Conservation (phyloP, 257 asterid genomes). For the Solanum raphanifolium region DNA sequence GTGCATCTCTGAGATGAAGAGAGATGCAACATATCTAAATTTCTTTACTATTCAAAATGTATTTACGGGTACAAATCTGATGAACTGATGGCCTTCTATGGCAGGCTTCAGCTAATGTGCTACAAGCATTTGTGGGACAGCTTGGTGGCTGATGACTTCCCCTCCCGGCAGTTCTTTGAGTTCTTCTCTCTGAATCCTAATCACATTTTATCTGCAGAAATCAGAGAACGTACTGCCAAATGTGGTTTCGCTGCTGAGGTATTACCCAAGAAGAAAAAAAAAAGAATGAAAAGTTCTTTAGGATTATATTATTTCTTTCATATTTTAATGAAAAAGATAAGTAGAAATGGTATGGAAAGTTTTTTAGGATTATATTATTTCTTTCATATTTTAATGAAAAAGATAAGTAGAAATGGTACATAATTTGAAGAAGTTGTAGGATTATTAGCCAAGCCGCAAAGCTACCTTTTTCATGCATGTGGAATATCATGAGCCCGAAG, state of each 20-base stretch:
- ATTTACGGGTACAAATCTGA: background rate
- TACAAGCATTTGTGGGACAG: conserved; percentile 88
- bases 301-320: background rate
- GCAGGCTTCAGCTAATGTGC: conserved; percentile 95
- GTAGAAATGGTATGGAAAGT: background rate
- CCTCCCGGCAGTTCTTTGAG: conserved; percentile 44
- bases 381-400: background rate
- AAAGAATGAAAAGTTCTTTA: too few species aligned
- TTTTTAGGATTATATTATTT: background rate
- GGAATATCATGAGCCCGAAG: background rate
- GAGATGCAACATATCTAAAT: background rate
- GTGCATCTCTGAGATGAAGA: background rate
- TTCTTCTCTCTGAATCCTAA: conserved; percentile 72
- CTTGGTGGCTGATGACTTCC: conserved; percentile 53
- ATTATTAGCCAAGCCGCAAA: background rate
- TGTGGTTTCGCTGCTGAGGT: conserved; percentile 77
- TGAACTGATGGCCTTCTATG: background rate
- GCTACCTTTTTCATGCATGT: background rate
- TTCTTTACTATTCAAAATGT: background rate
- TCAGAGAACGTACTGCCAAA: conserved; percentile 44
- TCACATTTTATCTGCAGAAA: conserved; percentile 38
- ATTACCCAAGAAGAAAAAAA: background rate
- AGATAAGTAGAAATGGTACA: background rate
- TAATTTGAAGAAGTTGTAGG: background rate
- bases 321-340: background rate